phyloP scores from a whole-genome alignment of 2,329 filamentous ascomycete species.

The Scedosporium dehoogii region DNA sequence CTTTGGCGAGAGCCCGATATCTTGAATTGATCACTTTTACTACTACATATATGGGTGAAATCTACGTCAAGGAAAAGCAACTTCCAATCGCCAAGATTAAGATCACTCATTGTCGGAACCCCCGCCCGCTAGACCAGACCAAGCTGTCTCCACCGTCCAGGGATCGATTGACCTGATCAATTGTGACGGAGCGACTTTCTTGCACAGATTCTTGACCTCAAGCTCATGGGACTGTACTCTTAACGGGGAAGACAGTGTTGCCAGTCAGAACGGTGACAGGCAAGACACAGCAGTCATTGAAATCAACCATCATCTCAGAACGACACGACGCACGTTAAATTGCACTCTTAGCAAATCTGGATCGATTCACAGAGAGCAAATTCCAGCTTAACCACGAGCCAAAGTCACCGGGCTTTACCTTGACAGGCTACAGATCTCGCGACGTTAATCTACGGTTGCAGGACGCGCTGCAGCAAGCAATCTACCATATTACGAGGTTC shows the following conservation, averaged over 20 bases:
- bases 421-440: background rate
- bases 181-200: background rate
- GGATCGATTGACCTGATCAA: background rate
- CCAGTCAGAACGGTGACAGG: too few species aligned
- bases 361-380: background rate
- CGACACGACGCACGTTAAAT: background rate
- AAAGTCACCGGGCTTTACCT: background rate
- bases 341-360: background rate
- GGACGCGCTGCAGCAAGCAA: background rate
- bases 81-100: background rate
- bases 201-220: background rate
- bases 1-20: background rate
- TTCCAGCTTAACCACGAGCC: background rate
- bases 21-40: background rate
- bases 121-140: background rate
- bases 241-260: too few species aligned
- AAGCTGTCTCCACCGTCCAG: background rate
- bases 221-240: too few species aligned
- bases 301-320: background rate
- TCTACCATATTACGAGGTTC: background rate
- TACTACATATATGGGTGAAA: background rate
- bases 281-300: background rate
- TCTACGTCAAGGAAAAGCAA: background rate
- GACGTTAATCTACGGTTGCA: background rate
- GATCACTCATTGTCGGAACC: background rate